These are phyloP conservation scores for Domatiomyces globalis DNA, from an alignment of 2,329 filamentous ascomycete genomes.

Conservation along the genomic window DNA sequence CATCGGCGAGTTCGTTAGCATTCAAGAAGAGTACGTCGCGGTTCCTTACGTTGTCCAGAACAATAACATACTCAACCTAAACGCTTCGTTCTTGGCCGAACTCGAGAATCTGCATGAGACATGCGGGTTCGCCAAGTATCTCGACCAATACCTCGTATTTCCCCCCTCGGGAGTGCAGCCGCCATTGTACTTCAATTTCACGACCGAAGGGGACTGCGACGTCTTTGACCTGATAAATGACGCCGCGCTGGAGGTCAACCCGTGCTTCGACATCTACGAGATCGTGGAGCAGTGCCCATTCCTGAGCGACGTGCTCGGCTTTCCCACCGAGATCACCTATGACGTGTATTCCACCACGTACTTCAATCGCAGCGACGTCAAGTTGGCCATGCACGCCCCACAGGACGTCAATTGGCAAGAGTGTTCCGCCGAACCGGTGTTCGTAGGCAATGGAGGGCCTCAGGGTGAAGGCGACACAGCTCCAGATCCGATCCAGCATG, in stretches of 20 bases:
- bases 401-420: slow-evolving; percentile 8
- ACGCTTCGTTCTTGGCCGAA: slow-evolving; percentile 6
- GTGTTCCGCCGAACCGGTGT: slow-evolving; percentile 7
- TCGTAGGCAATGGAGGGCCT: slow-evolving; percentile 9
- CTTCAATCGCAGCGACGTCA: slow-evolving; percentile 57
- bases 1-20: slow-evolving; percentile 16
- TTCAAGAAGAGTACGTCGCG: slow-evolving; percentile 9
- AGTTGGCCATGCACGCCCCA: slow-evolving; percentile 52
- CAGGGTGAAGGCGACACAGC: slow-evolving; percentile 7
- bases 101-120: slow-evolving; percentile 8
- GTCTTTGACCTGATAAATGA: slow-evolving; percentile 32
- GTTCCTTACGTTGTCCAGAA: slow-evolving; percentile 8
- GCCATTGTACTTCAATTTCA: slow-evolving; percentile 9
- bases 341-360: slow-evolving; percentile 45
- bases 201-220: slow-evolving; percentile 11
- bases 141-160: slow-evolving; percentile 13
- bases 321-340: slow-evolving; percentile 50
- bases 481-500: slow-evolving; percentile 6
- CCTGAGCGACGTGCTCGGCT: slow-evolving; percentile 54
- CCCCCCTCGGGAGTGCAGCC: slow-evolving; percentile 13
- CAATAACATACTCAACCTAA: slow-evolving; percentile 15
- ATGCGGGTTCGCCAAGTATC: slow-evolving; percentile 11
- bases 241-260: slow-evolving; percentile 45
- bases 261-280: slow-evolving; percentile 66
- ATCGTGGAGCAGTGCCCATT: slow-evolving; percentile 58